Conservation (phyloP, 2,329 filamentous ascomycete genomes). For the Exophiala bonariae region DNA sequence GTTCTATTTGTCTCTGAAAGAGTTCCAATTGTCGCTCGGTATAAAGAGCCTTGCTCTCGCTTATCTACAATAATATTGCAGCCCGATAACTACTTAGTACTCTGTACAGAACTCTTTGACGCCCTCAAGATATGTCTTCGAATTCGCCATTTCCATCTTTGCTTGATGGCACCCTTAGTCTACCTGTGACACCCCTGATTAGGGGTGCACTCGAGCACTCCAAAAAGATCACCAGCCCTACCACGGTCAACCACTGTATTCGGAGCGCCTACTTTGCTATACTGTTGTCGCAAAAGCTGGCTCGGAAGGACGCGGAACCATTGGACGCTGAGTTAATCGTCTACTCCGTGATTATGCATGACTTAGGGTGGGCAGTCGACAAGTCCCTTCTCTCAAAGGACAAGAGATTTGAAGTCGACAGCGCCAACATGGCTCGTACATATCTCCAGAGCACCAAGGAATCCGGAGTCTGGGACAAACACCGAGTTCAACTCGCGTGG, state of each 20-base stretch:
- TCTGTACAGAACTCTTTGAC: background rate
- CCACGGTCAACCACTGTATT: constrained; percentile 29
- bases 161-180: constrained; percentile 40
- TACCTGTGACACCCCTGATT: constrained; percentile 24
- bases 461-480: constrained; percentile 37
- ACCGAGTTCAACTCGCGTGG: constrained; percentile 48
- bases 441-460: constrained; percentile 30
- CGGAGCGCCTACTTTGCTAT: constrained; percentile 41
- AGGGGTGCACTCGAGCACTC: constrained; percentile 19
- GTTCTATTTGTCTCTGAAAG: too few species aligned
- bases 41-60: too few species aligned
- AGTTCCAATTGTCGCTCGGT: too few species aligned
- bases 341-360: constrained; percentile 21
- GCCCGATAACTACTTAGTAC: too few species aligned
- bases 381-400: constrained; percentile 39
- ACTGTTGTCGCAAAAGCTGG: constrained; percentile 38
- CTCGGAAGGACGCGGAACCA: constrained; percentile 23
- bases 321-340: constrained; percentile 3
- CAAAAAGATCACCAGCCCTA: constrained; percentile 15
- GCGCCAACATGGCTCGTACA: constrained; percentile 45
- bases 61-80: too few species aligned
- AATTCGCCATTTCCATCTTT: constrained; percentile 17
- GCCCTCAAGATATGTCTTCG: background rate
- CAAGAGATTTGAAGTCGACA: constrained; percentile 53
- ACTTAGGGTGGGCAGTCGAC: constrained; percentile 36